Conservation (phyloP, 2,329 filamentous ascomycete genomes). For the Talaromyces sp. region DNA sequence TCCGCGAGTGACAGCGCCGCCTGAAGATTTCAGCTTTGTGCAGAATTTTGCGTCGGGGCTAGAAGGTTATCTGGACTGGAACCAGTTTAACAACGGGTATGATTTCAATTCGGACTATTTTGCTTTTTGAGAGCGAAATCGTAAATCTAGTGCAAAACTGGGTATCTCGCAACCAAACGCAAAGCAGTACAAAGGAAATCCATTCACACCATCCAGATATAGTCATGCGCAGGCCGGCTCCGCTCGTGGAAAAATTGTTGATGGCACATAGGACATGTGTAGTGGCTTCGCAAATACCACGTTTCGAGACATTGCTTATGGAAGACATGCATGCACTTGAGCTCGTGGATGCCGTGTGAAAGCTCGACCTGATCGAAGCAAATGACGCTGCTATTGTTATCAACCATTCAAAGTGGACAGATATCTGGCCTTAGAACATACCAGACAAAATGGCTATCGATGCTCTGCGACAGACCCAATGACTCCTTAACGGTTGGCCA, state of each 20-base stretch:
- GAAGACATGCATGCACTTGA: slow-evolving; percentile 35
- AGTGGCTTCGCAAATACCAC: slow-evolving; percentile 35
- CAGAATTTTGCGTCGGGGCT: slow-evolving; percentile 25
- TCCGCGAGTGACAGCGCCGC: slow-evolving; percentile 17
- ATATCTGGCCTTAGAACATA: slow-evolving; percentile 10
- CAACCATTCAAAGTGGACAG: background rate
- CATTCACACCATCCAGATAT: slow-evolving; percentile 31
- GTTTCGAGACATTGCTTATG: slow-evolving; percentile 35
- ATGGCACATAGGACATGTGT: slow-evolving; percentile 33
- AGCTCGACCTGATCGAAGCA: slow-evolving; percentile 33
- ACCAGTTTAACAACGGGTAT: slow-evolving; percentile 24
- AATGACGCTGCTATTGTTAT: slow-evolving; percentile 23
- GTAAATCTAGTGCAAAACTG: background rate
- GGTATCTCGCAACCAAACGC: background rate
- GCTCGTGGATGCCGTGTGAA: slow-evolving; percentile 30
- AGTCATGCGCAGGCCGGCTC: slow-evolving; percentile 21
- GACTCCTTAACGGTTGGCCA: slow-evolving; percentile 28
- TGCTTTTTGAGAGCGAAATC: slow-evolving; percentile 1
- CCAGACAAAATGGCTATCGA: slow-evolving; percentile 32
- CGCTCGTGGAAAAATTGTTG: slow-evolving; percentile 28
- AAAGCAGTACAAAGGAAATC: background rate
- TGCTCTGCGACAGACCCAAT: slow-evolving; percentile 25
- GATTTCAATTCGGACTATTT: slow-evolving; percentile 25
- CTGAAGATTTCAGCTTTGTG: slow-evolving; percentile 17
- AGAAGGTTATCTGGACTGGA: slow-evolving; percentile 28